Evolutionary conservation across 768 basidiomycete species (phyloP).

Genomic region (Austroboletus eburneus): DNA sequence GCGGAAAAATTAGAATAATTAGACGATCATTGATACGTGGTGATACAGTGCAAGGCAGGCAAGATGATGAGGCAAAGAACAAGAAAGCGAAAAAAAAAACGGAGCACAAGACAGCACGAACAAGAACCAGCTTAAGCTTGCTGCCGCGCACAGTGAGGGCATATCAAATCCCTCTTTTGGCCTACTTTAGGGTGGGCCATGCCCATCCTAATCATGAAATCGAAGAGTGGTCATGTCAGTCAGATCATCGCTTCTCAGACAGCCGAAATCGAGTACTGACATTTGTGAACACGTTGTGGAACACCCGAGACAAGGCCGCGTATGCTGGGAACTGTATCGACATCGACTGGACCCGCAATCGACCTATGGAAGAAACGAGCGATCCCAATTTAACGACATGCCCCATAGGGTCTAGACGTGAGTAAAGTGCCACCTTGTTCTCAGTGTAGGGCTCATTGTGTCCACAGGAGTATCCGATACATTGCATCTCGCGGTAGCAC

Average conservation of each 20-base stretch:
- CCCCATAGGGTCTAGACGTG: conserved; percentile 24
- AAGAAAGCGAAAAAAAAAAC: not conserved
- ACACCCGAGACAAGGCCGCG: conserved; percentile 33
- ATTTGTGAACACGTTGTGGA: conserved; percentile 37
- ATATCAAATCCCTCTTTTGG: conserved; percentile 15
- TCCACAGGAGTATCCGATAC: conserved; percentile 36
- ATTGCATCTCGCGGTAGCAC: conserved; percentile 42
- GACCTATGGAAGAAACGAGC: conserved; percentile 29
- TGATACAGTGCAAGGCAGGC: conserved; percentile 5
- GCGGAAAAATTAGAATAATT: conserved; percentile 15
- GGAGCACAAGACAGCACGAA: no score
- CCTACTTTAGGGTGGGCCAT: conserved; percentile 18
- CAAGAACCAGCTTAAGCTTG: not conserved
- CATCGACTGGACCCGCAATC: conserved; percentile 40
- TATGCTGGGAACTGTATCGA: conserved; percentile 41
- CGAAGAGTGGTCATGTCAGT: conserved; percentile 12
- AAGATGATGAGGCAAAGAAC: not conserved
- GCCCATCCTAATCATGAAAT: conserved; percentile 17
- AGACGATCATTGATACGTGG: conserved; percentile 12
- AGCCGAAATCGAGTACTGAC: conserved; percentile 24
- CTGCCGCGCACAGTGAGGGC: conserved; percentile 19
- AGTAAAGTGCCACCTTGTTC: conserved; percentile 25
- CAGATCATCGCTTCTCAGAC: not conserved
- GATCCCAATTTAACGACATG: conserved; percentile 6
- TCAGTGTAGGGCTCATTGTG: conserved; percentile 32